Base-by-base conservation (phyloP, 2,329 filamentous ascomycete species). In the Aspergillus neotritici region DNA sequence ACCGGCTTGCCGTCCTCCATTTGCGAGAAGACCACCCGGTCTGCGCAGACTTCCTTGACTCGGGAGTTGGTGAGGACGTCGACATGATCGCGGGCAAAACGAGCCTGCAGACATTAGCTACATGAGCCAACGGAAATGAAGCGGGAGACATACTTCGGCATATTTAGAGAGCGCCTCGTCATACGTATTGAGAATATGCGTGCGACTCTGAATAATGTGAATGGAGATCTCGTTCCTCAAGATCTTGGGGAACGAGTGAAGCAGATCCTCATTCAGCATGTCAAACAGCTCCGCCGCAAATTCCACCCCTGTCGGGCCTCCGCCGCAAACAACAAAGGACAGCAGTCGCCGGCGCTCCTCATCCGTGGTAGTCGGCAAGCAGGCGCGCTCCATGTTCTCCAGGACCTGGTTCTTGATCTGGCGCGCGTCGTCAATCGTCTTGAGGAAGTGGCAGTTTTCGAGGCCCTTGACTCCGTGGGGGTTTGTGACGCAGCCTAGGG, bases 221-320 rank as follows among this genome's bases (percentile, higher is more conserved):
- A 98, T 91, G 0, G 93, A 97, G 37, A 98, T 94, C 64, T 98
- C 89, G 62, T 97, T 97, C 49, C 93, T 82, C n/a, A 98, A 70
- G 25, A 98, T 80, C 50, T 83, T 83, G 2, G 93, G 93, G 66
- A 95, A 98, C 56, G 86, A 81, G 40, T 77, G 75, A 34, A 83
- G 83, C 34, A 98, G 69, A 62, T 98, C 93, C 65, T 98, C 94
- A 60, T 98, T 98, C 12, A 98, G 76, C 65, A 98, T 83, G 66
- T 98, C 93, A 64, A 86, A 97, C 5, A 98, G 77, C 64, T 98
- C 93, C 5, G 93, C 93, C 1, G 94, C 94, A 58, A 98, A 98
- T 64, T 98, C 93, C 30, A 98, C 93, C 48, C 93, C 93, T 0
- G 93, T 98, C 3, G 93, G 93, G 0, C 93, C 93, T 56, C 93